phyloP scores from a whole-genome alignment of 208 protist genomes.

The Leptomonas seymouri region DNA sequence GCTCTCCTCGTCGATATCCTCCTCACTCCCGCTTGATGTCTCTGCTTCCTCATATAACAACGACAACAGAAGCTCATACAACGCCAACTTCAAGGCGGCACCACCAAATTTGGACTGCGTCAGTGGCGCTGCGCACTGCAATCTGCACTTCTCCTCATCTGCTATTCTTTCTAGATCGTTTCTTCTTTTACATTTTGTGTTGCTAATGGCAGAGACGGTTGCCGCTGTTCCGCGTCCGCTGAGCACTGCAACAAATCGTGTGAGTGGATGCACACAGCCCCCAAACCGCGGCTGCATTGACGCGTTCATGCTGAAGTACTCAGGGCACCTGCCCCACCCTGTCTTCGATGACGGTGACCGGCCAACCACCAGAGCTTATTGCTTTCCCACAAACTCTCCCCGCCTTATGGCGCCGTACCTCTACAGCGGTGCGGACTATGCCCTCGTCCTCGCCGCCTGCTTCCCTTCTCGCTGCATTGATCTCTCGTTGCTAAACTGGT shows the following conservation, averaged over 20 bases:
- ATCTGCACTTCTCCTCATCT: conserved; percentile 10
- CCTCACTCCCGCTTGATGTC: too few species aligned
- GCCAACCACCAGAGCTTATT: neutral
- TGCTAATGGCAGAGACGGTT: neutral
- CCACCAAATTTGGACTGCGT: too few species aligned
- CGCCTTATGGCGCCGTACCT: conserved; percentile 44
- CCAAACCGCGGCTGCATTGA: conserved; percentile 35
- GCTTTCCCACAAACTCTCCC: neutral
- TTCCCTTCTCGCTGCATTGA: conserved; percentile 62
- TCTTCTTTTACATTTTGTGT: neutral
- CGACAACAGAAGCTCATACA: too few species aligned
- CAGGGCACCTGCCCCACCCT: conserved; percentile 31
- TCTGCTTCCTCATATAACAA: too few species aligned
- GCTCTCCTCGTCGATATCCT: too few species aligned
- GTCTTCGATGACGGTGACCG: neutral
- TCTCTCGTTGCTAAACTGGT: conserved; percentile 63
- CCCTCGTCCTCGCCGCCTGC: conserved; percentile 61
- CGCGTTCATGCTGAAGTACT: conserved; percentile 47
- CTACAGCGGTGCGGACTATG: conserved; percentile 77
- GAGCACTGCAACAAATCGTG: neutral
- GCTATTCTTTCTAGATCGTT: neutral
- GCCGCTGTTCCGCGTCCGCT: neutral
- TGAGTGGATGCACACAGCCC: neutral
- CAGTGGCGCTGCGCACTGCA: neutral
- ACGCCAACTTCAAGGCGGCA: too few species aligned